Evolutionary conservation across 495 filamentous ascomycete species (phyloP), one percentile per base, ranked within the genome.

Genomic region (Talaromyces borbonicus): DNA sequence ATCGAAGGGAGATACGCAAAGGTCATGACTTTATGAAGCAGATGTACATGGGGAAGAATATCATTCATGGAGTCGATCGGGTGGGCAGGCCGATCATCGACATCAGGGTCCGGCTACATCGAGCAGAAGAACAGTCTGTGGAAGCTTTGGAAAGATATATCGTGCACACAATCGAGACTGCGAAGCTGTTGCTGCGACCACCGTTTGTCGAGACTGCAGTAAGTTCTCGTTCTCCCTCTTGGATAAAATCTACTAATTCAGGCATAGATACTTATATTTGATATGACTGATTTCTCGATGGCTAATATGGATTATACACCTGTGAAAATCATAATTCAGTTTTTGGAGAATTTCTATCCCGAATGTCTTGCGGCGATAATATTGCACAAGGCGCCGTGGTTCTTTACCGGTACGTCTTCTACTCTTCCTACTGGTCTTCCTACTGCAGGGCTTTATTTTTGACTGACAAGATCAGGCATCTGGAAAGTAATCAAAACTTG

Each of bases 331-430:
- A 88, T 97, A 72, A 90, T 96, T 63, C 90, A 90, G 64, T 92
- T 86, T 59, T 95, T 98, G 58, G 89, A 96, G 67, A 89, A 88
- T 31, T 95, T 95, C 63, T 98, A 96, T 59, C 90, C 92, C 4
- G 92, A 96, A 62, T 84, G 72, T 27, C 73, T 98, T 0, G 90
- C 90, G 29, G 70, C 80, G 2, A 81, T 95, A 30, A 73, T 96
- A 7, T 84, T 98, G 24, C 87, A 98, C 66, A 95, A 95, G 60
- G 79, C 90, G 1, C 92, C 92, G 0, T 98, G 89, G 90, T 67
- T 96, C 14, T 98, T 98, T 66, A 84, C 89, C 59, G 80, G 85
- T 83, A 48, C 5, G 43, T 75, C 1, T 8, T 8, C 5, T n/a
- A n/a, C 39, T 26, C 6, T 11, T 4, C 37, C 2, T 18, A 5